Conservation (phyloP, 768 basidiomycete species). For the Scleroderma bovista region DNA sequence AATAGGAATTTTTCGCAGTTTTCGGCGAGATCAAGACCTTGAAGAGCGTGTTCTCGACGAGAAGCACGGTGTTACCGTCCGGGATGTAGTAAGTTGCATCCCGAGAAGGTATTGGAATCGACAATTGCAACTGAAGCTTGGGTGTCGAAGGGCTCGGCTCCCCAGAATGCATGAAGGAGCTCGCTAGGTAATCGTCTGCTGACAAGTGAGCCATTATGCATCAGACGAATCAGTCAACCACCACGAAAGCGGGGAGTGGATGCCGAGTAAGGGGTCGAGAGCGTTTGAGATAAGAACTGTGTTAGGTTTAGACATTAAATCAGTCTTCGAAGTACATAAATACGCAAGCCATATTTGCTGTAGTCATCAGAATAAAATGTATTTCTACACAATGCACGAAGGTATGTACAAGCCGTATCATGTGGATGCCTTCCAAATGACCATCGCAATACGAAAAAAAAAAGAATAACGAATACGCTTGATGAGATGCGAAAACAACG, state of each 20-base stretch:
- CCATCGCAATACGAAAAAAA: no score
- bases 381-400: slow-evolving; percentile 7
- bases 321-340: no score
- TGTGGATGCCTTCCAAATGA: background rate
- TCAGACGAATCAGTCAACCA: background rate
- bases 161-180: slow-evolving; percentile 29
- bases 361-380: background rate
- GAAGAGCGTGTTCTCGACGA: slow-evolving; percentile 42
- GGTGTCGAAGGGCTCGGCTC: slow-evolving; percentile 28
- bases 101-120: slow-evolving; percentile 29
- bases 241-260: background rate
- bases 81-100: slow-evolving; percentile 38
- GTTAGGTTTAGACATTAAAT: no score
- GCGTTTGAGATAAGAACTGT: no score
- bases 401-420: slow-evolving; percentile 9
- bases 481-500: background rate
- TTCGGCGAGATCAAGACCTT: slow-evolving; percentile 34
- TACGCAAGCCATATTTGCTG: background rate
- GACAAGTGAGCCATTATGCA: slow-evolving; percentile 23
- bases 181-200: slow-evolving; percentile 27
- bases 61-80: slow-evolving; percentile 37
- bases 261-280: no score
- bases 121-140: slow-evolving; percentile 28
- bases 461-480: background rate
- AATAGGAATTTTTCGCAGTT: slow-evolving; percentile 2